These are phyloP conservation scores for Cucurbita ficifolia DNA, from an alignment of 306 rosid species.

Conservation along the genomic window DNA sequence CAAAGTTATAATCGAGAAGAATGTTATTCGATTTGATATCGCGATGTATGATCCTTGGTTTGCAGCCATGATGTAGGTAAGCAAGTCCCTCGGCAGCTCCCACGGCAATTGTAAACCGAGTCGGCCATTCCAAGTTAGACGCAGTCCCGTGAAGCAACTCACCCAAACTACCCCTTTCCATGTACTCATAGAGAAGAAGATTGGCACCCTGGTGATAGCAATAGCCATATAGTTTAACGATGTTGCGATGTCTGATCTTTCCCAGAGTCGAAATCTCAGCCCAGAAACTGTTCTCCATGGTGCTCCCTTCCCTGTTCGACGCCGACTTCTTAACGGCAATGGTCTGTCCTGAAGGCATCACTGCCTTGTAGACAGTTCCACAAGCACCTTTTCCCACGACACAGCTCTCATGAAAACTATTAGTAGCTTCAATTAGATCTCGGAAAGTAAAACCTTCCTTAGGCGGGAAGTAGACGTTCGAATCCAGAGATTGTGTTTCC, in stretches of 20 bases:
- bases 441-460: slow-evolving; percentile 69
- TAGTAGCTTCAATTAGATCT: slow-evolving; percentile 74
- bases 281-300: slow-evolving; percentile 53
- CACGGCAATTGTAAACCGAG: slow-evolving; percentile 52
- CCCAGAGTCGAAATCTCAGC: slow-evolving; percentile 88
- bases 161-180: slow-evolving; percentile 81
- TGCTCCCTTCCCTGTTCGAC: slow-evolving; percentile 57
- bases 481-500: slow-evolving; percentile 26
- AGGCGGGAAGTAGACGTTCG: slow-evolving; percentile 65
- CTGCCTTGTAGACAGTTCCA: slow-evolving; percentile 80
- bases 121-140: slow-evolving; percentile 48
- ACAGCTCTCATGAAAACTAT: slow-evolving; percentile 41
- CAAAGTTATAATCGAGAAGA: slow-evolving; percentile 49
- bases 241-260: slow-evolving; percentile 75
- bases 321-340: slow-evolving; percentile 74
- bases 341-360: slow-evolving; percentile 44
- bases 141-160: slow-evolving; percentile 61
- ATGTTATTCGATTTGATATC: slow-evolving; percentile 85
- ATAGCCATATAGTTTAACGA: slow-evolving; percentile 74
- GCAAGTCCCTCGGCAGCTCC: slow-evolving; percentile 87
- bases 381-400: slow-evolving; percentile 77
- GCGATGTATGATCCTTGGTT: slow-evolving; percentile 72
- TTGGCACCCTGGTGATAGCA: slow-evolving; percentile 74
- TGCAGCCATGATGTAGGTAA: slow-evolving; percentile 76
- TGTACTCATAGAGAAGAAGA: slow-evolving; percentile 70